A percentile compares a stretch with the other conserved stretches of the same genome.
phyloP scores from a whole-genome alignment of 305 asterid species.

The Stenogyne calaminthoides region DNA sequence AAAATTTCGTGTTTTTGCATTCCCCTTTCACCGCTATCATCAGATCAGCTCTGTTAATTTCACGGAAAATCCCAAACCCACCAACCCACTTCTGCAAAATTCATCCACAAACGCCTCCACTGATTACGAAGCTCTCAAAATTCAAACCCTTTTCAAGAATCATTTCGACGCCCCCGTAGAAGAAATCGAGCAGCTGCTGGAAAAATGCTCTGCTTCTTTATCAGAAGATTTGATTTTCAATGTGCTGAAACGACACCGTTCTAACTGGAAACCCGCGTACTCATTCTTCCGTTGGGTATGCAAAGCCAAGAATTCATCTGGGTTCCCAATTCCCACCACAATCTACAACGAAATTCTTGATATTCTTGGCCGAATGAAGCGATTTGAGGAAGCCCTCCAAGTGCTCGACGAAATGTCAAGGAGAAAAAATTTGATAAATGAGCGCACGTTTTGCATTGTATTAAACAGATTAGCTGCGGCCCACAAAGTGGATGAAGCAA shows the following conservation, averaged over 20 bases:
- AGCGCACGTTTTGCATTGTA: slow-evolving; percentile 48
- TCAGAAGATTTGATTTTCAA: slow-evolving; percentile 60
- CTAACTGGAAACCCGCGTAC: slow-evolving; percentile 72
- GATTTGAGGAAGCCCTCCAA: slow-evolving; percentile 48
- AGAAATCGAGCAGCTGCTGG: slow-evolving; percentile 49
- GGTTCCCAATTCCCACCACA: slow-evolving; percentile 34
- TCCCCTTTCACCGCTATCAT: slow-evolving; percentile 31
- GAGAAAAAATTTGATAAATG: slow-evolving; percentile 43
- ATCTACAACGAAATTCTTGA: slow-evolving; percentile 65
- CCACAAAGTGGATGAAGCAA: slow-evolving; percentile 68
- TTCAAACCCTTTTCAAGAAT: slow-evolving; percentile 55
- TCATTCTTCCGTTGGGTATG: slow-evolving; percentile 61
- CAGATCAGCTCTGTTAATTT: slow-evolving; percentile 9
- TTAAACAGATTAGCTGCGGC: slow-evolving; percentile 61
- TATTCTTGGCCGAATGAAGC: slow-evolving; percentile 60
- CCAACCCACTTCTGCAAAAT: slow-evolving; percentile 18
- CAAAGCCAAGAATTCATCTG: slow-evolving; percentile 20
- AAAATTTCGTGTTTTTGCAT: slow-evolving; percentile 9
- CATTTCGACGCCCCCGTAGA: slow-evolving; percentile 37
- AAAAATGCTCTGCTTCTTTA: slow-evolving; percentile 32
- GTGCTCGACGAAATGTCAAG: slow-evolving; percentile 80
- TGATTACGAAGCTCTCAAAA: slow-evolving; percentile 48
- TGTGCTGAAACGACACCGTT: slow-evolving; percentile 70
- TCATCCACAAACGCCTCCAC: slow-evolving; percentile 17
- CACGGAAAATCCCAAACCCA: slow-evolving; percentile 15